Conservation (phyloP, 2,329 filamentous ascomycete species). For the Cytospora piceae region DNA sequence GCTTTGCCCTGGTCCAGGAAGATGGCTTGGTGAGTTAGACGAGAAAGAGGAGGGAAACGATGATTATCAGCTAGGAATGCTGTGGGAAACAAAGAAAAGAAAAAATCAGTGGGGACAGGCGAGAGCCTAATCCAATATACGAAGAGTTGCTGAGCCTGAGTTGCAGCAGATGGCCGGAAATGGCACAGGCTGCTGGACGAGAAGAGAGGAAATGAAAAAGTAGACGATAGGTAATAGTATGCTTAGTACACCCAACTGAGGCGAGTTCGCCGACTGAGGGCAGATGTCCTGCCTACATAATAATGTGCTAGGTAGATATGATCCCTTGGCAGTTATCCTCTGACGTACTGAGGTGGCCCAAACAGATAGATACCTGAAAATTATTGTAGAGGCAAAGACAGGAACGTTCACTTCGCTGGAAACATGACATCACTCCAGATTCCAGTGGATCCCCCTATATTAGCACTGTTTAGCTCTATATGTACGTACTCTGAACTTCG, state of each 20-base stretch:
- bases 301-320: too few relatives aligned
- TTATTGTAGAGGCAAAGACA: not conserved
- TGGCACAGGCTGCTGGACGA: too few relatives aligned
- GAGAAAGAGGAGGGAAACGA: not conserved
- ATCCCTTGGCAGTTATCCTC: too few relatives aligned
- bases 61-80: not conserved
- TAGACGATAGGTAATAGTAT: not conserved
- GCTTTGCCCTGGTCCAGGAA: not conserved
- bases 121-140: not conserved
- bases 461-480: not conserved
- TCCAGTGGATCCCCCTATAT: not conserved
- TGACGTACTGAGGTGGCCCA: too few relatives aligned
- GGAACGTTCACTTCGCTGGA: not conserved
- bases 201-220: not conserved
- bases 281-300: too few relatives aligned
- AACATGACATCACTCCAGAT: not conserved
- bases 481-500: too few relatives aligned
- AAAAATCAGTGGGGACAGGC: not conserved
- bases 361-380: not conserved
- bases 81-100: not conserved
- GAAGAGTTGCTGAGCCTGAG: not conserved
- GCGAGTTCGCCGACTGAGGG: not conserved
- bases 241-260: not conserved
- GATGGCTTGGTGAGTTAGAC: not conserved
- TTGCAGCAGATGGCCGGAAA: not conserved